Base-by-base conservation (phyloP, 2,329 filamentous ascomycete species). In the Fusarium burgessii region DNA sequence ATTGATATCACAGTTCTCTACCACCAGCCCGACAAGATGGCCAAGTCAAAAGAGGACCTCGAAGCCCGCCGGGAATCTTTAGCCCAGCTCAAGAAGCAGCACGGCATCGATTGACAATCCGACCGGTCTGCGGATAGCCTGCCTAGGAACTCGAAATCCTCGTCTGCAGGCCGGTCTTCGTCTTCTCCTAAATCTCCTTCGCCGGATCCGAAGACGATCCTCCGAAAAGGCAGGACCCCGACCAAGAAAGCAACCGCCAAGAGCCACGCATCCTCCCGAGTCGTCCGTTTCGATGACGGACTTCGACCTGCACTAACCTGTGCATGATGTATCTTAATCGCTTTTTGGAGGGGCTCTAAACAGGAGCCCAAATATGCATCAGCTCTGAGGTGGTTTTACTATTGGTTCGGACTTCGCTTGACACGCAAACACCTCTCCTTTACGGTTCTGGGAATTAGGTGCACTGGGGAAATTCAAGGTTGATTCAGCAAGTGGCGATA, bases 31-130 rank as follows among this genome's bases (percentile, higher is more conserved):
- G 88, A 90, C 78, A 90, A 90, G 86, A 89, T 89, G 83, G 81
- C 89, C 80, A 93, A 92, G 83, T 93, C 93, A 86, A 95, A 93
- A 91, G 93, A 96, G 84, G 94, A 98, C 84, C 88, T 98, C 79
- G 93, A 95, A 79, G 91, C 94, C 78, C 93, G 96, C 85, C 93
- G 96, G 85, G 93, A 97, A 83, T 96, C 95, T 87, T 91, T 99
- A 93, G 95, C 97, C 89, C 93, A 94, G 86, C 91, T 98, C 86
- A 99, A 99, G 87, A 90, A 92, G 81, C 93, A 98, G 84, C 94
- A 99, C 84, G 95, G 95, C 82, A 98, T 98, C 88, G 95, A 98
- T 91, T 99, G 94, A 95, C 90, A 90, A 89, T 89, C 87, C 87
- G 89, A 91, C 89, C 89, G 89, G 89, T 84, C 88, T 88, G 85